Evolutionary conservation across 768 basidiomycete species (phyloP).

Genomic region (Boletus rubropictus): DNA sequence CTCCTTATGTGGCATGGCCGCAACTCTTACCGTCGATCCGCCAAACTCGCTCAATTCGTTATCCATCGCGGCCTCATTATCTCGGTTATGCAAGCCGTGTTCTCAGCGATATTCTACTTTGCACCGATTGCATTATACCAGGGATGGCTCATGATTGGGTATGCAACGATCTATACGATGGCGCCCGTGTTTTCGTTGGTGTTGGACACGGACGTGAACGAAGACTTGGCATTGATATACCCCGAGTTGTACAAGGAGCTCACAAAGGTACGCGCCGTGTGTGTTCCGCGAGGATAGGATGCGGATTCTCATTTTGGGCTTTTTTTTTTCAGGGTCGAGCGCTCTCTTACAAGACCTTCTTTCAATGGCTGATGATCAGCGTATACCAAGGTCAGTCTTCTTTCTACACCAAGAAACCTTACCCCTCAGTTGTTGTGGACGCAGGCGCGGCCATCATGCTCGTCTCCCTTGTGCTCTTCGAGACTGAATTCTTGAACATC

Average conservation of each 20-base stretch:
- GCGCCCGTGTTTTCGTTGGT: slow-evolving; percentile 97
- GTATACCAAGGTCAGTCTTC: slow-evolving; percentile 78
- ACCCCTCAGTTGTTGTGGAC: background rate
- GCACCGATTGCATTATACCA: slow-evolving; percentile 97
- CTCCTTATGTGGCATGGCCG: slow-evolving; percentile 98
- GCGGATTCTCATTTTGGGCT: background rate
- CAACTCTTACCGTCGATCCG: slow-evolving; percentile 96
- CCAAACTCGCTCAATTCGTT: slow-evolving; percentile 97
- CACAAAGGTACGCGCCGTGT: slow-evolving; percentile 61
- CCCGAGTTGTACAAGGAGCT: slow-evolving; percentile 97
- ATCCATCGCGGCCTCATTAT: slow-evolving; percentile 97
- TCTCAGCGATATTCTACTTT: slow-evolving; percentile 88
- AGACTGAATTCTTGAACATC: slow-evolving; percentile 95
- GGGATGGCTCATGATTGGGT: slow-evolving; percentile 96
- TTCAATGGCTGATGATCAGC: slow-evolving; percentile 96
- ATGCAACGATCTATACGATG: slow-evolving; percentile 96
- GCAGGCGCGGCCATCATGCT: slow-evolving; percentile 98
- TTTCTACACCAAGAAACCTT: background rate
- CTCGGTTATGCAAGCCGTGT: slow-evolving; percentile 96
- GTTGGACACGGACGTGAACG: slow-evolving; percentile 90
- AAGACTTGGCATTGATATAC: slow-evolving; percentile 90
- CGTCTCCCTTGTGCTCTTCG: slow-evolving; percentile 91
- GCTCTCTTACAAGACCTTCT: slow-evolving; percentile 96
- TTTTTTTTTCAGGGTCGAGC: slow-evolving; percentile 71
- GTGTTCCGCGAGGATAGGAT: background rate